Evolutionary conservation across 2,329 filamentous ascomycete species (phyloP), one percentile per base, ranked within the genome.

Genomic region (Colletotrichum ledebouriae): DNA sequence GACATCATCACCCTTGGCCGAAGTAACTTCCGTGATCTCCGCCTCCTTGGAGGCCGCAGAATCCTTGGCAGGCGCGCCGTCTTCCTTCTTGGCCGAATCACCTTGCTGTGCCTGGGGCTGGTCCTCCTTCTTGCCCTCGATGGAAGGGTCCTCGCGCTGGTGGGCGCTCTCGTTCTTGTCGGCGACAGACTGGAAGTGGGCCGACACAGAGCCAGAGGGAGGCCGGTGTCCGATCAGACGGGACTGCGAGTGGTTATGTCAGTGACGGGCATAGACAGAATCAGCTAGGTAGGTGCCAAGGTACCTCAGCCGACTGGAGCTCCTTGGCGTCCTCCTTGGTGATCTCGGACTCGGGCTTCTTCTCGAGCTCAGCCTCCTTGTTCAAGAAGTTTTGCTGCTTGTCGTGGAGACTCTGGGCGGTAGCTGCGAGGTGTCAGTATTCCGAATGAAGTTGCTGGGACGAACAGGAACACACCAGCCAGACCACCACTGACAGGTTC

Each of bases 291-390:
- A n/a, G 22, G n/a, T 29, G 13, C 13, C 25, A 33, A 50, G 13
- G 13, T 33, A 50, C 47, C 20, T 50, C 47, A 2, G 47, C 47
- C 25, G 47, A n/a, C 47, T 50, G 47, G 22, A 50, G 47, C 13
- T 60, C 44, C 20, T 60, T 60, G 6, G 44, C 29, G 22, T 60
- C 58, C 12, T 41, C 58, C 9, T 52, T 60, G 4, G 58, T 60
- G 44, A 60, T 37, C 3, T 60, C 58, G 10, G 44, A 50, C 20
- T 60, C 44, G 20, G 44, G 46, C 57, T 60, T 50, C 17, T 49
- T 60, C 44, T 50, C 29, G 44, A 60, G 46, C 33, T 60, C 46
- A 3, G 47, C 47, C 1, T 50, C 47, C 42, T 39, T 49, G 25
- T 34, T 34, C 29, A 49, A 25, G 17, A 59, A 17, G 9, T 12